Conservation (phyloP, 2,329 filamentous ascomycete species). For the Fusarium burgessii region DNA sequence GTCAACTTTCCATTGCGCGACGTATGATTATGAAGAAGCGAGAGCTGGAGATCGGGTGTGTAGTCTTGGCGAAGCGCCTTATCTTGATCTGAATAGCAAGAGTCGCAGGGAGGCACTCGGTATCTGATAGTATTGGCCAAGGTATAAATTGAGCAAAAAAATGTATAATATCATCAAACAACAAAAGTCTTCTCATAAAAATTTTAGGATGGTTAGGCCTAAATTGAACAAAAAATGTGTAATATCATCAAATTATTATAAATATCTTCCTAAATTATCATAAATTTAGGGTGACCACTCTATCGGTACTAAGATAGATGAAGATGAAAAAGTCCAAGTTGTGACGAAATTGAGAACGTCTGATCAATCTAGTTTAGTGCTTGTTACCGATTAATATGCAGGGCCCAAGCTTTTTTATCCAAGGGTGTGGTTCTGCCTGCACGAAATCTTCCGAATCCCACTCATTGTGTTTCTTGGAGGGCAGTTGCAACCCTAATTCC, state of each 20-base stretch:
- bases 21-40: conserved; percentile 68
- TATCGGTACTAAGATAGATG: too few relatives aligned
- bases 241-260: neutral
- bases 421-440: neutral
- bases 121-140: conserved; percentile 1
- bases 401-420: conserved; percentile 12
- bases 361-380: neutral
- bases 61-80: conserved; percentile 58
- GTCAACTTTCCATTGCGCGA: conserved; percentile 64
- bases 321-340: neutral
- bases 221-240: neutral
- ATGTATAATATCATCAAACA: neutral
- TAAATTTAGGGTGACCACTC: too few relatives aligned
- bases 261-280: too few relatives aligned
- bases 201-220: neutral
- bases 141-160: neutral
- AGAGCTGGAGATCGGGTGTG: conserved; percentile 57
- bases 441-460: conserved; percentile 10
- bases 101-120: conserved; percentile 54
- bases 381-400: neutral
- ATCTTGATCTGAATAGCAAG: conserved; percentile 54
- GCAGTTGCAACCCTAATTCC: conserved; percentile 7
- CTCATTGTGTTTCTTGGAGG: conserved; percentile 1
- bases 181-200: too few relatives aligned
- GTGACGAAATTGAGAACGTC: neutral